Base-by-base conservation (phyloP, 805 yeast species). In the Wickerhamiella musiphila region DNA sequence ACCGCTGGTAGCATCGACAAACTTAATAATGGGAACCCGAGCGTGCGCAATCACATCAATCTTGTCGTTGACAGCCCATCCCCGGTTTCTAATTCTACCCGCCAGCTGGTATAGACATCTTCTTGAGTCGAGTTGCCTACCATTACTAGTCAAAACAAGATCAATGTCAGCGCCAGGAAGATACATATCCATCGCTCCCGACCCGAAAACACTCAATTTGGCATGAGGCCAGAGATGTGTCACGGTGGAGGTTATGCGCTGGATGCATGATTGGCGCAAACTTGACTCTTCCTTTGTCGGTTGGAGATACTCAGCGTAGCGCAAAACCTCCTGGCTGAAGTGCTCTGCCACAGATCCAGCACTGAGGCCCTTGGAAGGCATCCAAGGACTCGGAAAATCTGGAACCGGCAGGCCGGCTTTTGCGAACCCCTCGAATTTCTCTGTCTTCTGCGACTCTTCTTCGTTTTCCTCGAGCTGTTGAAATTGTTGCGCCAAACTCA, bases 131-230 rank as follows among this genome's bases (percentile, higher is more conserved):
- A 68, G 64, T 39, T 63, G 66, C 2, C 74, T 72, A 10, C 58
- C 54, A 12, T 62, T 54, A 15, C 93, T 76, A 3, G 74, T 60
- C 16, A 86, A 68, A 28, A 84, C 95, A 73, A 90, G 74, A 53
- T 86, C 98, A 20, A 86, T 82, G 61, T 86, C 98, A 0, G 94
- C 81, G 2, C 93, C 93, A 0, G 96, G 96, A 12, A 86, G 60
- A 48, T 83, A 86, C 38, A 86, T 58, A 48, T 84, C 94, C 0
- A 95, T 84, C 0, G 96, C 94, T 52, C 70, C 78, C 0, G 95
- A 84, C 0, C 98, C 98, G 59, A 90, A 86, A 6, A 84, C 93
- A 39, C 74, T 74, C 4, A 78, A 68, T 35, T 74, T 77, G 11
- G 86, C 72, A 39, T 70, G 78, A 1, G 73, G 72, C 94, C 95